Evolutionary conservation across 306 rosid species (phyloP), one percentile per base, ranked within the genome.

Genomic region (Trifolium fragiferum): DNA sequence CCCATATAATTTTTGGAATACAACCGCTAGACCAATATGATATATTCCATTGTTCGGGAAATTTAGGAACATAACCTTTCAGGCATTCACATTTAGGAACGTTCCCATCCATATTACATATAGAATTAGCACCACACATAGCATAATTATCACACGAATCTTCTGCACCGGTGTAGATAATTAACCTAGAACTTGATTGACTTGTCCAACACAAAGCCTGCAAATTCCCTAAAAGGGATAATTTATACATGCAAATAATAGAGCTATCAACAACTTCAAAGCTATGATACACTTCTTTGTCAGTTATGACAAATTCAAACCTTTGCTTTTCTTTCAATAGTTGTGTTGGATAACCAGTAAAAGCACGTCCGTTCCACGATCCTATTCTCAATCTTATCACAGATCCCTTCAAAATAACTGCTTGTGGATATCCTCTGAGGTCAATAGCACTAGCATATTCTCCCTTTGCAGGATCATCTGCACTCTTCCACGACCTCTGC

Each of bases 201-300:
- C 25, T 58, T 9, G 11, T 10, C 76, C 67, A 57, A 57, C 10
- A 38, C 0, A n/a, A 72, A 23, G 6, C 23, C 43, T 58, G 57
- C 11, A 50, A 64, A 38, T 8, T 35, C 23, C 80, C 79, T 8
- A 19, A 38, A 16, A 75, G 47, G 32, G 49, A 49, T 38, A 68
- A 16, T 65, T 10, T 46, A n/a, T 37, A 44, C 19, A 53, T 37
- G n/a, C 46, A 19, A 53, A 46, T 15, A 10, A 73, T 2, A 1
- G 75, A 73, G 2, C 35, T 73, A 23, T 73, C 66, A 18, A 73
- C 5, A 19, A 46, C 38, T 21, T 66, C 27, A 8, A 12, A 66
- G 35, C 59, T 46, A 57, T 43, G 69, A 21, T 66, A 79, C 47
- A 62, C 70, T 65, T 79, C 47, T 37, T 66, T 73, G 3, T 41